Evolutionary conservation across 176 grass and related monocot species (phyloP).

Genomic region (Juncus inflexus): DNA sequence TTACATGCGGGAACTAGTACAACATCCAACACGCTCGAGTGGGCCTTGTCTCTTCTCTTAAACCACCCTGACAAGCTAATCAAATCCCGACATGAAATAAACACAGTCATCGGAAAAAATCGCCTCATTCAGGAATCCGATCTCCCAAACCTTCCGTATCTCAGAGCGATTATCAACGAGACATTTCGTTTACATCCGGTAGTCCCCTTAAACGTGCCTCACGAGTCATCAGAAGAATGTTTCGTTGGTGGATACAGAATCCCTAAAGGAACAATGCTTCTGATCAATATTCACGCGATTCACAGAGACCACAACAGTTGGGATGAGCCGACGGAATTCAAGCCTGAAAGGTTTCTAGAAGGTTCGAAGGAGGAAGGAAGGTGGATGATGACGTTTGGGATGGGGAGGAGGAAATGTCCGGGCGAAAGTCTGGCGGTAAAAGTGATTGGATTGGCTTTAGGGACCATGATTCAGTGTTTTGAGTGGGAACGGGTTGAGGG

Average conservation of each 20-base stretch:
- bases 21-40: slow-evolving; percentile 11
- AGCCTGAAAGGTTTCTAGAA: slow-evolving; percentile 47
- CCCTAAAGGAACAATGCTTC: slow-evolving; percentile 36
- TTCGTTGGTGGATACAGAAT: slow-evolving; percentile 56
- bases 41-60: slow-evolving; percentile 28
- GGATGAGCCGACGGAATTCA: slow-evolving; percentile 35
- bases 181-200: slow-evolving; percentile 53
- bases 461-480: slow-evolving; percentile 59
- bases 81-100: slow-evolving; percentile 1
- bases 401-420: slow-evolving; percentile 47
- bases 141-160: slow-evolving; percentile 38
- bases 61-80: slow-evolving; percentile 4
- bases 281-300: slow-evolving; percentile 60
- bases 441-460: slow-evolving; percentile 35
- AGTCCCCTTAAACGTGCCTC: slow-evolving; percentile 46
- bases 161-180: slow-evolving; percentile 53
- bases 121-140: slow-evolving; percentile 41
- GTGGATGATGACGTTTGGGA: slow-evolving; percentile 57
- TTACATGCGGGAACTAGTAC: slow-evolving; percentile 21
- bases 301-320: slow-evolving; percentile 42
- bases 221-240: slow-evolving; percentile 42
- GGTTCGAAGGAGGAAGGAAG: neutral
- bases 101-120: neutral
- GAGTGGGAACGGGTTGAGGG: slow-evolving; percentile 34
- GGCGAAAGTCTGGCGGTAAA: slow-evolving; percentile 50